phyloP scores from a whole-genome alignment of 441 rosid genomes.

The Populus hybrid region DNA sequence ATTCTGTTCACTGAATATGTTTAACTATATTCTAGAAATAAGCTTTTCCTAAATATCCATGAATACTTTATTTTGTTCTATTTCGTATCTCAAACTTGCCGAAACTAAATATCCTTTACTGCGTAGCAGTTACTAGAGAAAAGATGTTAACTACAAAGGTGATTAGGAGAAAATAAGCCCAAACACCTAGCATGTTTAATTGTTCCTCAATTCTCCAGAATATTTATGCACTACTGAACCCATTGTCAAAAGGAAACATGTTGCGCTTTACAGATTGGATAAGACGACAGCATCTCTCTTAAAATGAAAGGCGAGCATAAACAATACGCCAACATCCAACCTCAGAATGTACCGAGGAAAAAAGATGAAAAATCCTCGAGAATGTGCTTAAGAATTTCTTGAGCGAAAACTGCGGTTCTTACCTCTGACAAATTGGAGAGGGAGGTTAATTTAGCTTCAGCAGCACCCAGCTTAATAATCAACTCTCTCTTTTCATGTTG shows the following conservation, averaged over 20 bases:
- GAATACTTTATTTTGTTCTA: background rate
- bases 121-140: no score
- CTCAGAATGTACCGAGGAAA: background rate
- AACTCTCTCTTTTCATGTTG: slow-evolving; percentile 92
- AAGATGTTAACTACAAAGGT: background rate
- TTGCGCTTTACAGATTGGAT: background rate
- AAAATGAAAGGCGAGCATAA: background rate
- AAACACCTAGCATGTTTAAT: background rate
- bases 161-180: background rate
- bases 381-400: background rate
- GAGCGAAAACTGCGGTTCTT: slow-evolving; percentile 17
- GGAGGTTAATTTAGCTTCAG: slow-evolving; percentile 61
- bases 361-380: slow-evolving; percentile 1
- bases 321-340: background rate
- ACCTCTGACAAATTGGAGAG: slow-evolving; percentile 97
- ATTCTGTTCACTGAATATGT: background rate
- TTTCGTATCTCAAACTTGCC: no score
- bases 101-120: background rate
- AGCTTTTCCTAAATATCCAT: background rate
- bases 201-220: background rate
- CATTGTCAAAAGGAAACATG: background rate
- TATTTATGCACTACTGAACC: background rate
- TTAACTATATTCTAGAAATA: background rate
- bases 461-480: slow-evolving; percentile 73
- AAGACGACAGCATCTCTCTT: background rate